phyloP scores from a whole-genome alignment of 306 rosid species.

The Dryas octopetala region DNA sequence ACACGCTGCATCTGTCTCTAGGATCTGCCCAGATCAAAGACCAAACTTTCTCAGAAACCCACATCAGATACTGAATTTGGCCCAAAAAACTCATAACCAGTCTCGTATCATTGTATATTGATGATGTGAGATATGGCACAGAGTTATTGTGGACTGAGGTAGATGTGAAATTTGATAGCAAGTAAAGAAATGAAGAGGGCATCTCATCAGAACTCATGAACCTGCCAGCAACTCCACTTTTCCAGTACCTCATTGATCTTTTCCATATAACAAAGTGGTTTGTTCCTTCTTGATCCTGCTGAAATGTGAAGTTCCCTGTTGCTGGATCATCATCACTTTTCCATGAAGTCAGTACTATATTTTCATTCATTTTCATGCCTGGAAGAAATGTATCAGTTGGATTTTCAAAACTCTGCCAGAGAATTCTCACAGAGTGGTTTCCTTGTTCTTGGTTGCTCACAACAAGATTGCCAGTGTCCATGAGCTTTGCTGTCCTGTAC shows the following conservation, averaged over 20 bases:
- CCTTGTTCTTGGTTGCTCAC: conserved; percentile 39
- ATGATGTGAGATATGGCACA: conserved; percentile 57
- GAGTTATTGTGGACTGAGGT: conserved; percentile 47
- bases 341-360: conserved; percentile 66
- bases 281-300: conserved; percentile 50
- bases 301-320: conserved; percentile 71
- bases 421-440: conserved; percentile 25
- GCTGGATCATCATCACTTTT: conserved; percentile 54
- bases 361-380: conserved; percentile 63
- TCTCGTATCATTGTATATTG: conserved; percentile 52
- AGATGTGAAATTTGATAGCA: conserved; percentile 55
- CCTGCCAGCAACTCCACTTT: conserved; percentile 56
- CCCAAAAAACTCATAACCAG: conserved; percentile 59
- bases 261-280: conserved; percentile 61
- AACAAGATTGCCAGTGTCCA: conserved; percentile 68
- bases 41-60: conserved; percentile 55
- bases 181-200: conserved; percentile 60
- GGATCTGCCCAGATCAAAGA: conserved; percentile 68
- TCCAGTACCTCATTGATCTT: conserved; percentile 75
- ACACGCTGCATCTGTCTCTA: conserved; percentile 71
- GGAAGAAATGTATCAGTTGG: conserved; percentile 87
- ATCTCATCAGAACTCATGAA: conserved; percentile 53
- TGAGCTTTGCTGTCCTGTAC: conserved; percentile 37
- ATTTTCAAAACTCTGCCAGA: conserved; percentile 70
- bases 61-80: conserved; percentile 52